Evolutionary conservation across 2,329 filamentous ascomycete genomes (phyloP), one percentile per base, ranked within the genome.

Genomic region (Massarina eburnea): DNA sequence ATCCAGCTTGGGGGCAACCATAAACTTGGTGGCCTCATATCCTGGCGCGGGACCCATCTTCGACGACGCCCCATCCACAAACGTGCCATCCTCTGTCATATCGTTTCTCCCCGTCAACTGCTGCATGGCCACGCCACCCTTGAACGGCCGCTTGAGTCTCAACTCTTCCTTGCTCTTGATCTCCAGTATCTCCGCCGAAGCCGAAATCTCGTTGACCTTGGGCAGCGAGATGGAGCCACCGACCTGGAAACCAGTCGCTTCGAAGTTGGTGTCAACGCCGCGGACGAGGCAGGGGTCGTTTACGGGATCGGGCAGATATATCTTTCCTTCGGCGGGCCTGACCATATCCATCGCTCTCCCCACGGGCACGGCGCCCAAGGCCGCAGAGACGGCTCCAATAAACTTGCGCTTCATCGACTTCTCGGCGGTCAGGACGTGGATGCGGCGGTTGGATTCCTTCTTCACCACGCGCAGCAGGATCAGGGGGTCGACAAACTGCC

Each of bases 321-420:
- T 85, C 39, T 80, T 85, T 48, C 94, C 94, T 41, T 79, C 74
- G 4, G 83, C 90, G 10, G 88, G 80, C 68, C 88, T 95, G 55
- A 94, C 88, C 64, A 84, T 82, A 68, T 99, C 94, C 74, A 96
- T 85, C 20, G 94, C 91, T 60, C 94, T 82, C 44, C 91, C 89
- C 41, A 99, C 94, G n/a, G 92, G 89, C 18, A 99, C 89, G 6
- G 90, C 88, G 29, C 94, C 92, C 40, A 91, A 88, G 67, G 89
- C 83, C 41, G 88, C 82, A 20, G 94, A 91, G 55, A 89, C 81
- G 76, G 86, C 86, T 33, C 94, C 94, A 61, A 99, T 91, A 66
- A 97, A 95, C 67, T 74, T 82, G 61, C 92, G 85, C 61, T 89
- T 84, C 73, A 97, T 95, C 2, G 91, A 96, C 69, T 96, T 97